Base-by-base conservation (phyloP, 2,329 filamentous ascomycete species). In the Moelleriella libera region DNA sequence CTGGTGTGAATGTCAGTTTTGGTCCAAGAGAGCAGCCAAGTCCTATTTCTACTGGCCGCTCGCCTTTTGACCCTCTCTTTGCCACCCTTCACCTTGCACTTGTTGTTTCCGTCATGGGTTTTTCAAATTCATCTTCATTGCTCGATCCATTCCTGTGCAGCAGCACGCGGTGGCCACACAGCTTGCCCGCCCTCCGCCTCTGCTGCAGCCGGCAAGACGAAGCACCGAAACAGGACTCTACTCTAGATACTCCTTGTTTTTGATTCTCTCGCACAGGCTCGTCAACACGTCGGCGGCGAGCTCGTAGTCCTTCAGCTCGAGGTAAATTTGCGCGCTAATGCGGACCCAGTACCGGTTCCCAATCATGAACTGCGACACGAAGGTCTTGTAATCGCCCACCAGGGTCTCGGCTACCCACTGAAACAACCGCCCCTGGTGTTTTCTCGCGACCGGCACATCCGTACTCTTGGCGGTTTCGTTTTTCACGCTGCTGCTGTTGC, bases 261-360 rank as follows among this genome's bases (percentile, higher is more conserved):
- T 59, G 5, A 71, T 66, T 49, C 70, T 61, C 46, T 62, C 58
- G 48, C 64, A 67, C 11, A 76, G 43, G 39, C 68, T 63, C 58
- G 76, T 74, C 56, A 92, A 61, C 7, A 74, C 67, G 45, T 68
- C 59, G 0, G 72, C 85, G 4, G 75, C 73, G 75, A 77, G 85
- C 59, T 83, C 76, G 58, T 92, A 95, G 62, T 96, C 88, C 10
- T 71, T 71, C 53, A 82, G 60, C 30, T 87, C 86, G n/a, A 96
- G 65, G 60, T 92, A 97, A 0, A 92, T 75, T 69, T 95, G 88
- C 11, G 78, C 86, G 59, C 84, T 88, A 44, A 94, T 58, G 45
- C 90, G 69, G 0, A 74, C 70, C 84, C 84, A 95, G 60, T 82
- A 75, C 47, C 71, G 70, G 0, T 73, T 74, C 0, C 65, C 71